A percentile compares a stretch with the other conserved stretches of the same genome.
Evolutionary conservation across 179 eudicot genomes (phyloP).

Genomic region (Silene vulgaris): DNA sequence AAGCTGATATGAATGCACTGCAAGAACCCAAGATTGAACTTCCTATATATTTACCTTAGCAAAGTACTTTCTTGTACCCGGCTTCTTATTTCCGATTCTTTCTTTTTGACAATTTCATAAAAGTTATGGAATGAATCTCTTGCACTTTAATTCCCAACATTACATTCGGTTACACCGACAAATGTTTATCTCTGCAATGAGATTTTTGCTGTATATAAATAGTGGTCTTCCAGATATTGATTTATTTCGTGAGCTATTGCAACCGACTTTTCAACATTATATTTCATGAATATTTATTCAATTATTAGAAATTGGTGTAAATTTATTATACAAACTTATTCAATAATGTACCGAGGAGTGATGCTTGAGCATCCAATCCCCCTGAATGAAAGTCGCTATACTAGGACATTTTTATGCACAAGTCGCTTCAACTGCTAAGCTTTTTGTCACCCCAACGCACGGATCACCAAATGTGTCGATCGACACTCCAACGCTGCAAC

Average conservation of each 20-base stretch:
- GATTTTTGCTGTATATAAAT: background rate
- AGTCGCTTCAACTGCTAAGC: slow-evolving; percentile 80
- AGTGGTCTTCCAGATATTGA: background rate
- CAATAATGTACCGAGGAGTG: slow-evolving; percentile 3
- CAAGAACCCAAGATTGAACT: slow-evolving; percentile 44
- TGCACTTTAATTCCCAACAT: background rate
- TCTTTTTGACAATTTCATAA: background rate
- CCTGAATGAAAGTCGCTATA: background rate
- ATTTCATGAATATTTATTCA: background rate
- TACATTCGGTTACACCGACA: background rate
- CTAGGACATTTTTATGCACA: slow-evolving; percentile 34
- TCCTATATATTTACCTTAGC: slow-evolving; percentile 49
- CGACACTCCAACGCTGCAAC: slow-evolving; percentile 66
- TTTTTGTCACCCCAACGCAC: slow-evolving; percentile 56
- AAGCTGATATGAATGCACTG: slow-evolving; percentile 27
- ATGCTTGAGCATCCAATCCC: slow-evolving; percentile 22
- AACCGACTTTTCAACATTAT: background rate
- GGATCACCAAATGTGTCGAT: slow-evolving; percentile 63
- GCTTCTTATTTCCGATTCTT: background rate
- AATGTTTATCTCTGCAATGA: background rate
- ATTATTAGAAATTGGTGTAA: background rate
- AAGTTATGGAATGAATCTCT: background rate
- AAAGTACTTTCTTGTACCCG: background rate
- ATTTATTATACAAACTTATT: slow-evolving; percentile 21
- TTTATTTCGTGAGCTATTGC: background rate